Evolutionary conservation across 2,329 filamentous ascomycete species (phyloP).

Genomic region (Lachnellula arida): DNA sequence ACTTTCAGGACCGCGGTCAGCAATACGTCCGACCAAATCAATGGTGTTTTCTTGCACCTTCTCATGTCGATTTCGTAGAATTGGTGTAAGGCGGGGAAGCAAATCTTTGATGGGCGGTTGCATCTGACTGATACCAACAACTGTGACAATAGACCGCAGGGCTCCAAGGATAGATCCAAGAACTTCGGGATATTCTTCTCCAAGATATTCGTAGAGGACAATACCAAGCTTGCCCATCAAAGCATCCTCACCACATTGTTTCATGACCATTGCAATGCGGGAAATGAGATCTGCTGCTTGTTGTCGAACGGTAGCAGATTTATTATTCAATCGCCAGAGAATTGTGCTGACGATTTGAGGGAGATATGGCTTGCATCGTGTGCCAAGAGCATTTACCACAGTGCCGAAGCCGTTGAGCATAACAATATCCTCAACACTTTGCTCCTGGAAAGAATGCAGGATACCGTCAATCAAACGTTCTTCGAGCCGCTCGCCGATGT

Average conservation of each 20-base stretch:
- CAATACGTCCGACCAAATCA: slow-evolving; percentile 94
- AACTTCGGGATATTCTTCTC: slow-evolving; percentile 97
- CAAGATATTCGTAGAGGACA: slow-evolving; percentile 95
- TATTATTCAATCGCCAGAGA: slow-evolving; percentile 95
- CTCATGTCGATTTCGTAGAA: slow-evolving; percentile 95
- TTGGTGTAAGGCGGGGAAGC: slow-evolving; percentile 91
- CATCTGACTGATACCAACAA: slow-evolving; percentile 97
- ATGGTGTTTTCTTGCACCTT: slow-evolving; percentile 99
- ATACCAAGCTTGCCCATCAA: slow-evolving; percentile 93
- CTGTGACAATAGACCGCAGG: slow-evolving; percentile 91
- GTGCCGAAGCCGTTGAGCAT: slow-evolving; percentile 98
- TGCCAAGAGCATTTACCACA: slow-evolving; percentile 90
- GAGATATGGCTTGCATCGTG: slow-evolving; percentile 91
- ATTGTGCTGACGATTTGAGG: slow-evolving; percentile 97
- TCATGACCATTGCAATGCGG: slow-evolving; percentile 97
- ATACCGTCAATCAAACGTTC: slow-evolving; percentile 94
- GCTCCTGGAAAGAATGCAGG: slow-evolving; percentile 93
- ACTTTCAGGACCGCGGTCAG: slow-evolving; percentile 91
- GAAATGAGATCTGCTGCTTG: slow-evolving; percentile 96
- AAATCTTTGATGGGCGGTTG: slow-evolving; percentile 96
- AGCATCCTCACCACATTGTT: slow-evolving; percentile 93
- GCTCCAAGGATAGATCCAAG: slow-evolving; percentile 94
- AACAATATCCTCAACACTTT: slow-evolving; percentile 91
- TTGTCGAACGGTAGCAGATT: slow-evolving; percentile 91
- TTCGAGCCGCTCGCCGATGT: slow-evolving; percentile 88